Base-by-base conservation (phyloP, 257 asterid genomes). In the Fraxinus cuspidata region DNA sequence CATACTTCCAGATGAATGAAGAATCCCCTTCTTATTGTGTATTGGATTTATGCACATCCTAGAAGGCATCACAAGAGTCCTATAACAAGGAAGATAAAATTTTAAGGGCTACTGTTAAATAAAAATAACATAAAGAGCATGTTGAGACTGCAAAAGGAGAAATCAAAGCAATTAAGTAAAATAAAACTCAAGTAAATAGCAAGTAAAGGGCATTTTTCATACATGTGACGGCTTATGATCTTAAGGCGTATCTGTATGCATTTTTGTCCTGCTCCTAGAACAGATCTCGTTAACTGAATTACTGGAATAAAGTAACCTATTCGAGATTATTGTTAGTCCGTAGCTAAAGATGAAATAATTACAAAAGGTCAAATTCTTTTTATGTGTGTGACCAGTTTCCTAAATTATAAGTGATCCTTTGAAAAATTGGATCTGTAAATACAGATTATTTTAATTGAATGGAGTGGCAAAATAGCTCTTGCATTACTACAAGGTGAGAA, bases 61-160 rank as follows among this genome's bases (percentile, higher is more conserved):
- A 32, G 98, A 93, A 70, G 98, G 98, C 96, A 96, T 85, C 72
- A 93, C 98, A 77, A 96, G 92, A 67, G 95, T 96, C 88, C 99
- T 96, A 96, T 87, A 85, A 87, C 75, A 76, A 74, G 74, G 37
- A 60, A 66, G 15, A 74, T 51, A 75, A 35, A 47, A 1, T 66
- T 32, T 56, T 51, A 70, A 78, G 38, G 47, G 71, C 28, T 35
- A 71, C 10, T 25, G 64, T 40, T 74, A 63, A 7, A 56, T 29
- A 3, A 11, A 47, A 34, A 27, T 53, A 64, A 35, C 37, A n/a
- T 12, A 70, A 73, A 78, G 56, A n/a, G 38, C 38, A 58, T 21
- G 64, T 63, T 9, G 18, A 37, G 63, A 70, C 23, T 65, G 68
- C 40, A 27, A 66, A 63, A 19, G 65, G 13, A n/a, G 25, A 63